These are phyloP conservation scores for Mycena vitilis DNA, from an alignment of 768 basidiomycete species.

Conservation along the genomic window DNA sequence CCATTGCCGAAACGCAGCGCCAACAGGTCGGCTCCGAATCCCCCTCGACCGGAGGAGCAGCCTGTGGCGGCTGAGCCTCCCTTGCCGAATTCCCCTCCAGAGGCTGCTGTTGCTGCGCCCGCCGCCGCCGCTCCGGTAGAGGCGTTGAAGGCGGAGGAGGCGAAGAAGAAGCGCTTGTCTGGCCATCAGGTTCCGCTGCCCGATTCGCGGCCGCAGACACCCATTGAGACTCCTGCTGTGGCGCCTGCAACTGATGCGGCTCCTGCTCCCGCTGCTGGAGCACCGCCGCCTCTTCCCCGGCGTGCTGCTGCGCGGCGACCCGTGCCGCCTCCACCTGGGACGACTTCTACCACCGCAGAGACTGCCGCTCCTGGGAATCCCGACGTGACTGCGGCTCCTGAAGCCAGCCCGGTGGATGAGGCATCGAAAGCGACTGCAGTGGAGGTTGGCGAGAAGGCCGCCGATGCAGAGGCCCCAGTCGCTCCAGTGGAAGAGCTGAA, in stretches of 20 bases:
- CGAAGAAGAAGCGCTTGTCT: constrained; percentile 35
- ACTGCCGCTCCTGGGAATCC: constrained; percentile 14
- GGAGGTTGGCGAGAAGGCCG: constrained; percentile 4
- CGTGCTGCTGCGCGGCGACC: constrained; percentile 68
- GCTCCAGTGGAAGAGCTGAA: constrained; percentile 9
- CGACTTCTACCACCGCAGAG: constrained; percentile 21
- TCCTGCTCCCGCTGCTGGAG: constrained; percentile 21
- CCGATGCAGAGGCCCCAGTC: not conserved
- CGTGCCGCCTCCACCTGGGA: constrained; percentile 31
- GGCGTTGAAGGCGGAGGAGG: constrained; percentile 23
- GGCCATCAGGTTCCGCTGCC: constrained; percentile 55
- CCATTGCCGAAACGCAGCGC: constrained; percentile 65
- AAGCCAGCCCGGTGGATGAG: not conserved
- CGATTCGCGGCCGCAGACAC: constrained; percentile 57
- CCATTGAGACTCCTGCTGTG: constrained; percentile 49
- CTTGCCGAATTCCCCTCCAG: constrained; percentile 19
- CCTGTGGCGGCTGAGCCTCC: constrained; percentile 16
- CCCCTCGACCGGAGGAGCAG: constrained; percentile 1
- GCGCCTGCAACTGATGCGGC: constrained; percentile 34
- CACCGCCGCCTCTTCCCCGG: constrained; percentile 73
- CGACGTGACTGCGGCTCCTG: constrained; percentile 10
- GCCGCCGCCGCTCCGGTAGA: constrained; percentile 15
- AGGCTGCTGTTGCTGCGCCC: constrained; percentile 2
- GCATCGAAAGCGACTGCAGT: constrained; percentile 20
- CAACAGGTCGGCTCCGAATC: constrained; percentile 11